Conservation (phyloP, 1,139 yeast species). For the Ogataea hybrid region DNA sequence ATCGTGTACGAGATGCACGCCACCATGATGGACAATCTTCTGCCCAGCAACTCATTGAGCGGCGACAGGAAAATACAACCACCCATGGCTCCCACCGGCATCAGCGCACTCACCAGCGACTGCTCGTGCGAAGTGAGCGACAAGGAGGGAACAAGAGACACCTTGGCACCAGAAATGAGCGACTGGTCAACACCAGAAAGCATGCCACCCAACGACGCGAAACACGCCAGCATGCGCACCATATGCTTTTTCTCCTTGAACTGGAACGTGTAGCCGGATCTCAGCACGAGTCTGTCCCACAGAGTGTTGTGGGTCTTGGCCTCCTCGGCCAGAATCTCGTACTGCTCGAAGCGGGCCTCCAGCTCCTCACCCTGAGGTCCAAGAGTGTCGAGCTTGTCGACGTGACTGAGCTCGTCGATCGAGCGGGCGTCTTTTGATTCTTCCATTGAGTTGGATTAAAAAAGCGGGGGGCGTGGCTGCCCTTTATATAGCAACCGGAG, state of each 20-base stretch:
- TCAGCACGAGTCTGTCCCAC: slow-evolving; percentile 23
- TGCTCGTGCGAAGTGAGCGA: slow-evolving; percentile 36
- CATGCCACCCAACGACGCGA: slow-evolving; percentile 59
- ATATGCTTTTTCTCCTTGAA: slow-evolving; percentile 45
- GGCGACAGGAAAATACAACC: slow-evolving; percentile 51
- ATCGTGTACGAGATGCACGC: slow-evolving; percentile 43
- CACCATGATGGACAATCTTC: slow-evolving; percentile 51
- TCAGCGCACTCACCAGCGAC: slow-evolving; percentile 49
- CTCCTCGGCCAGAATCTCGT: slow-evolving; percentile 20
- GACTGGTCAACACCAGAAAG: slow-evolving; percentile 59
- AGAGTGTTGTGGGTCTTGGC: slow-evolving; percentile 10
- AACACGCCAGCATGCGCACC: slow-evolving; percentile 46
- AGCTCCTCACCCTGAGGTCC: slow-evolving; percentile 20
- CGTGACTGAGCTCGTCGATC: slow-evolving; percentile 18
- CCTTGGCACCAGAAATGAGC: slow-evolving; percentile 55
- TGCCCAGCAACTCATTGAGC: slow-evolving; percentile 49
- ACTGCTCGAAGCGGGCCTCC: slow-evolving; percentile 19
- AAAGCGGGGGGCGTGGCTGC: not conserved
- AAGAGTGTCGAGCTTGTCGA: slow-evolving; percentile 16
- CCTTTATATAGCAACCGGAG: not conserved
- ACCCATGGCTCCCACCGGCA: slow-evolving; percentile 61
- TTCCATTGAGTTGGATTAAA: not conserved
- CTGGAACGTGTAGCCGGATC: slow-evolving; percentile 26
- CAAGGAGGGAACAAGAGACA: slow-evolving; percentile 45
- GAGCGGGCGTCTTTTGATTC: slow-evolving; percentile 3